These are phyloP conservation scores for Bonia amplexicaulis DNA, from an alignment of 176 grass and related monocot genomes.

Conservation along the genomic window DNA sequence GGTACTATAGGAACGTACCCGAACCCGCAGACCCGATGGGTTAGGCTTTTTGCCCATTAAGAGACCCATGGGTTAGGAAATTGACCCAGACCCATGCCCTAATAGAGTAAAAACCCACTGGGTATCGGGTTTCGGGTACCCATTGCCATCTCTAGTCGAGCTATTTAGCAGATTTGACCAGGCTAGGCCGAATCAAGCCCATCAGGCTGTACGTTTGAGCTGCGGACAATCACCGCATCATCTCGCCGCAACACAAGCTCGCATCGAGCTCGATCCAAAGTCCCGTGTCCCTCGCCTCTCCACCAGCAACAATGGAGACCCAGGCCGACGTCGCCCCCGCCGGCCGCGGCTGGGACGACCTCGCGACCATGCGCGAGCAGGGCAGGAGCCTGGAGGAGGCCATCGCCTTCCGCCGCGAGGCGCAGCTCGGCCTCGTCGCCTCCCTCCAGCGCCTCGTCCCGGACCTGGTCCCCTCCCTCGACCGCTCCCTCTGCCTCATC, in stretches of 20 bases:
- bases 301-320: conserved; percentile 40
- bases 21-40: too few species aligned
- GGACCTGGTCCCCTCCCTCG: conserved; percentile 67
- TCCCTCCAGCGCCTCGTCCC: conserved; percentile 69
- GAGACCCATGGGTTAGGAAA: too few species aligned
- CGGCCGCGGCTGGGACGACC: conserved; percentile 51
- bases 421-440: conserved; percentile 71
- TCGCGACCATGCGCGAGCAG: conserved; percentile 62
- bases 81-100: too few species aligned
- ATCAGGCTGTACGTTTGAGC: background rate
- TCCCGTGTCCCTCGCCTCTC: background rate
- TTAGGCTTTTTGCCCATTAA: too few species aligned
- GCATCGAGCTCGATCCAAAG: background rate
- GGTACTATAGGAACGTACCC: too few species aligned
- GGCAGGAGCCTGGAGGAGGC: conserved; percentile 62
- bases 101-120: too few species aligned
- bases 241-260: background rate
- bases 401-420: conserved; percentile 54
- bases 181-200: background rate
- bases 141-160: too few species aligned
- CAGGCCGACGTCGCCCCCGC: conserved; percentile 29
- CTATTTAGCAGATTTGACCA: background rate
- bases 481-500: conserved; percentile 72
- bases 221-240: background rate
- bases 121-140: too few species aligned